Evolutionary conservation across 2,329 filamentous ascomycete genomes (phyloP).

Genomic region (Paecilomyces variotii): DNA sequence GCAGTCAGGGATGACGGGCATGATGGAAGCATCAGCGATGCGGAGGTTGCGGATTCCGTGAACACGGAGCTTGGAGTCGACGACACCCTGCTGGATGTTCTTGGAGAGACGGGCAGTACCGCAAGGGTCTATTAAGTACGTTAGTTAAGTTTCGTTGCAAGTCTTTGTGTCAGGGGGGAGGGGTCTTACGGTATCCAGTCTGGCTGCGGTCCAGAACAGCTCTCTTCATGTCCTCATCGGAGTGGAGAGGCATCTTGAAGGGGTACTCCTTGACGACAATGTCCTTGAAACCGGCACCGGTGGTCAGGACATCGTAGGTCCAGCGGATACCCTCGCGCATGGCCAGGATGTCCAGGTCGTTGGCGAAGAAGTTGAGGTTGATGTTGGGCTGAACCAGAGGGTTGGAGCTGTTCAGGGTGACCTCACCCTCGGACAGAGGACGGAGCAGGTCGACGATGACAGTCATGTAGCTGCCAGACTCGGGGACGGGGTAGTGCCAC

Average conservation of each 20-base stretch:
- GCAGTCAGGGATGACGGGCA: conserved; percentile 49
- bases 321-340: conserved; percentile 52
- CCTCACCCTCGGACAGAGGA: conserved; percentile 36
- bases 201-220: conserved; percentile 52
- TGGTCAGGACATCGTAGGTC: conserved; percentile 48
- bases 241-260: conserved; percentile 51
- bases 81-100: conserved; percentile 44
- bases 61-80: conserved; percentile 45
- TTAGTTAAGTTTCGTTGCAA: not conserved
- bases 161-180: not conserved
- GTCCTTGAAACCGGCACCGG: conserved; percentile 48
- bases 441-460: conserved; percentile 48
- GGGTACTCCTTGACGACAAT: conserved; percentile 43
- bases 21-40: conserved; percentile 49
- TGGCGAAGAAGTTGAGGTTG: conserved; percentile 39
- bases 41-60: conserved; percentile 47
- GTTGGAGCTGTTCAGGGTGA: conserved; percentile 35
- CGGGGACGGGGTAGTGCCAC: conserved; percentile 40
- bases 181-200: conserved; percentile 41
- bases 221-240: conserved; percentile 50
- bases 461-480: conserved; percentile 45
- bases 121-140: conserved; percentile 36
- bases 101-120: conserved; percentile 49
- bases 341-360: conserved; percentile 48
- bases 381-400: conserved; percentile 32